Percentiles rank a stretch among this genome's conserved stretches.
phyloP scores from a whole-genome alignment of 345 rosid species.

The Salix arbutifolia region DNA sequence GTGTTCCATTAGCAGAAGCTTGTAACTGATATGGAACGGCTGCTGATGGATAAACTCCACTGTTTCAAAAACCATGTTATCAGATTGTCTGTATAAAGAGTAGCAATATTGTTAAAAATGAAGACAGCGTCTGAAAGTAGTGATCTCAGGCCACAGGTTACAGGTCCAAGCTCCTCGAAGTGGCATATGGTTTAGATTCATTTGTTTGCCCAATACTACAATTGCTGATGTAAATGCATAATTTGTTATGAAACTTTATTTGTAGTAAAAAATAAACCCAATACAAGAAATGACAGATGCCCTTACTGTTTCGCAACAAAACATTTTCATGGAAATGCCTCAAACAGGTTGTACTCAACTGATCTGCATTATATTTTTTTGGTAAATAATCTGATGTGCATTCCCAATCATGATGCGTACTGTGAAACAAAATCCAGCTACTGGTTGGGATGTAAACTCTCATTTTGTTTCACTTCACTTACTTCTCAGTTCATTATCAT shows the following conservation, averaged over 20 bases:
- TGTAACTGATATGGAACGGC: slow-evolving; percentile 30
- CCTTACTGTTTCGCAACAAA: too few relatives aligned
- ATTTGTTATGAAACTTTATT: background rate
- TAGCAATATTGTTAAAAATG: background rate
- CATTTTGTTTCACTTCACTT: background rate
- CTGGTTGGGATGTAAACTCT: background rate
- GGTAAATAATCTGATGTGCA: background rate
- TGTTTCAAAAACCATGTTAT: slow-evolving; percentile 29
- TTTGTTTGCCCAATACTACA: background rate
- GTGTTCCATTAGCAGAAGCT: slow-evolving; percentile 15
- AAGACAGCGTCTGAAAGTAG: background rate
- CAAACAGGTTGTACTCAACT: background rate
- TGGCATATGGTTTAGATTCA: background rate
- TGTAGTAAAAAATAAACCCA: background rate
- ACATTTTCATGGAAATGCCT: too few relatives aligned
- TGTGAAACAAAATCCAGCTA: background rate
- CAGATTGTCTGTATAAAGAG: background rate
- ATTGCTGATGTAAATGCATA: background rate
- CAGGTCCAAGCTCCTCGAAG: background rate
- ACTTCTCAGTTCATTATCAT: background rate
- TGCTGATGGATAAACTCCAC: slow-evolving; percentile 61
- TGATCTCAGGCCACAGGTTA: background rate
- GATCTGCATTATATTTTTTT: background rate
- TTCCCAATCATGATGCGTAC: background rate
- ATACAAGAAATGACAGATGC: background rate